Percentiles rank a stretch among this genome's conserved stretches.
These are phyloP conservation scores for Vigna nakashimae DNA, from an alignment of 306 rosid species.

Conservation along the genomic window DNA sequence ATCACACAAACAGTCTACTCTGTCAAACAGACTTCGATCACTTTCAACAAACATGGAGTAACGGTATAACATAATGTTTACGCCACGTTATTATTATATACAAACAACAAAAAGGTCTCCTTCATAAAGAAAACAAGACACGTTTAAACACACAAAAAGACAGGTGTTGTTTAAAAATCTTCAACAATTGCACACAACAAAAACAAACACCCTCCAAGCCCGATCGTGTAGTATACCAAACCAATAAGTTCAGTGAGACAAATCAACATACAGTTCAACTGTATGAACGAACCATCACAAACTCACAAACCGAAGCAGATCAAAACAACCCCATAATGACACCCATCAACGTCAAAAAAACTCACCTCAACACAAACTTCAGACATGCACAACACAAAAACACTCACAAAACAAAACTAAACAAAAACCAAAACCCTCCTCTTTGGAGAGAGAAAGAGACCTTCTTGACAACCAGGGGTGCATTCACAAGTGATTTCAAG, in stretches of 20 bases:
- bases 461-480: slow-evolving; percentile 99
- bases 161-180: slow-evolving; percentile 32
- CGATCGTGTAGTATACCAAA: slow-evolving; percentile 7
- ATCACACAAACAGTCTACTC: slow-evolving; percentile 50
- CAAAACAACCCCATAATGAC: slow-evolving; percentile 47
- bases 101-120: slow-evolving; percentile 24
- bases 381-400: slow-evolving; percentile 54
- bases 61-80: slow-evolving; percentile 12
- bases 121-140: slow-evolving; percentile 39
- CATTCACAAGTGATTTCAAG: slow-evolving; percentile 93
- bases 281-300: slow-evolving; percentile 40
- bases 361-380: slow-evolving; percentile 24
- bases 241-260: slow-evolving; percentile 62
- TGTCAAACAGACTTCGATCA: slow-evolving; percentile 59
- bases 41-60: slow-evolving; percentile 36
- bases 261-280: slow-evolving; percentile 72
- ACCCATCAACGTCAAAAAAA: slow-evolving; percentile 66
- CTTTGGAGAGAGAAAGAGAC: slow-evolving; percentile 57
- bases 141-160: slow-evolving; percentile 42
- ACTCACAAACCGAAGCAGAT: slow-evolving; percentile 52
- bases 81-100: slow-evolving; percentile 40
- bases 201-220: slow-evolving; percentile 37
- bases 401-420: neutral
- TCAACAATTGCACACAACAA: slow-evolving; percentile 37
- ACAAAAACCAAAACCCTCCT: slow-evolving; percentile 35